Evolutionary conservation across 208 protist genomes (phyloP), one percentile per base, ranked within the genome.

Genomic region (Acanthamoeba triangularis): DNA sequence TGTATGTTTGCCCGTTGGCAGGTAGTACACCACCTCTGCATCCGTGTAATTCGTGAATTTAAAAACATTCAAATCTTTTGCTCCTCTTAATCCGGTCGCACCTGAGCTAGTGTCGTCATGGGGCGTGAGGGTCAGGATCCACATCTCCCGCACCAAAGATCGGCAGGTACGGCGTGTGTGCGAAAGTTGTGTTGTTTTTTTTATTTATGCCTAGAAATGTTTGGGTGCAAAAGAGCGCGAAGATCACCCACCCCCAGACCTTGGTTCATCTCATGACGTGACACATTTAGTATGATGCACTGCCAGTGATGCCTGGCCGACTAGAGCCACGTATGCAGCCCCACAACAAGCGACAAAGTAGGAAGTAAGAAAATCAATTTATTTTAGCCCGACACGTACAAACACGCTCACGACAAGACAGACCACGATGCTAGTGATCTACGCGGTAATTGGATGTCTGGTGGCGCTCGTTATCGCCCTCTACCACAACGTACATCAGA

Each of bases 21-120:
- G 74, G 37, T 52, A 52, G 74, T 82, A 49, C 35, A 54, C 74
- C 18, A 82, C 74, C 63, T 72, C 63, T 72, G 63, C n/a, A 72
- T 63, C 1, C 20, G 5, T n/a, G 13, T 28, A 63, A 63, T 25
- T 54, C 49, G 28, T 63, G 3, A 41, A 63, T 63, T 63, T 25
- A 10, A 61, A 63, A 63, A 63, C 18, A 63, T 25, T 63, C 23
- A 16, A 61, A 13, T 23, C 10, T 18, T 1, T 54, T 18, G 49
- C 49, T 1, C 14, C 14, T 54, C 49, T 54, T 11, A 30, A 67
- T 5, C 2, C 2, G 6, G 23, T 30, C 63, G 63, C 63, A 72
- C 63, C 63, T 72, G 63, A 37, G 23, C 63, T n/a, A 13, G 23
- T 35, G 59, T 18, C 7, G 4, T 72, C 63, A 35, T 72, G 63